Evolutionary conservation across 2,329 filamentous ascomycete species (phyloP).

Genomic region (Neurospora crassa): DNA sequence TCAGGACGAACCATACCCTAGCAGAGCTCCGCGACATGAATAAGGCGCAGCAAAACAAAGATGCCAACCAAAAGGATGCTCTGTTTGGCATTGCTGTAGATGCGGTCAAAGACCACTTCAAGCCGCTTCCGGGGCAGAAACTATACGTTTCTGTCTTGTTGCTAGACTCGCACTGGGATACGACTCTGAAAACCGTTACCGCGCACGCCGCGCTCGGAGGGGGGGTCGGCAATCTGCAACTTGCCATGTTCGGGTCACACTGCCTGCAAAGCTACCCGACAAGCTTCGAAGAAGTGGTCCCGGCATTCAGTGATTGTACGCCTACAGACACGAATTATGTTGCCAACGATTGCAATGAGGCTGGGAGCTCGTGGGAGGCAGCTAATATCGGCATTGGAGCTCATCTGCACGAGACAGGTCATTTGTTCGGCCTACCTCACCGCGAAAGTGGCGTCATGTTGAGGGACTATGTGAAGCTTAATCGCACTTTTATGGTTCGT

Average conservation of each 20-base stretch:
- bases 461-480: slow-evolving; percentile 75
- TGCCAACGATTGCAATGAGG: slow-evolving; percentile 78
- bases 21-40: slow-evolving; percentile 73
- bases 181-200: slow-evolving; percentile 55
- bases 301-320: slow-evolving; percentile 84
- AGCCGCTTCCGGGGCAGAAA: slow-evolving; percentile 64
- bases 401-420: slow-evolving; percentile 84
- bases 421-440: slow-evolving; percentile 82
- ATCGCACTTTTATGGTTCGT: slow-evolving; percentile 69
- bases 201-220: slow-evolving; percentile 82
- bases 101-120: slow-evolving; percentile 67
- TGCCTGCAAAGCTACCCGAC: slow-evolving; percentile 85
- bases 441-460: slow-evolving; percentile 90
- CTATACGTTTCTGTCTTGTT: slow-evolving; percentile 82
- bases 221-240: slow-evolving; percentile 58
- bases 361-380: slow-evolving; percentile 90
- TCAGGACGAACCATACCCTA: slow-evolving; percentile 74
- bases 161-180: slow-evolving; percentile 85
- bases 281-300: slow-evolving; percentile 79
- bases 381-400: slow-evolving; percentile 89
- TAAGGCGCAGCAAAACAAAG: slow-evolving; percentile 65
- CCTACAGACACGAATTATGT: slow-evolving; percentile 72
- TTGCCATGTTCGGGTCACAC: slow-evolving; percentile 90
- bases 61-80: slow-evolving; percentile 60
- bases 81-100: slow-evolving; percentile 70